phyloP scores from a whole-genome alignment of 139 green algal species.

The Coccomyxa sp. region DNA sequence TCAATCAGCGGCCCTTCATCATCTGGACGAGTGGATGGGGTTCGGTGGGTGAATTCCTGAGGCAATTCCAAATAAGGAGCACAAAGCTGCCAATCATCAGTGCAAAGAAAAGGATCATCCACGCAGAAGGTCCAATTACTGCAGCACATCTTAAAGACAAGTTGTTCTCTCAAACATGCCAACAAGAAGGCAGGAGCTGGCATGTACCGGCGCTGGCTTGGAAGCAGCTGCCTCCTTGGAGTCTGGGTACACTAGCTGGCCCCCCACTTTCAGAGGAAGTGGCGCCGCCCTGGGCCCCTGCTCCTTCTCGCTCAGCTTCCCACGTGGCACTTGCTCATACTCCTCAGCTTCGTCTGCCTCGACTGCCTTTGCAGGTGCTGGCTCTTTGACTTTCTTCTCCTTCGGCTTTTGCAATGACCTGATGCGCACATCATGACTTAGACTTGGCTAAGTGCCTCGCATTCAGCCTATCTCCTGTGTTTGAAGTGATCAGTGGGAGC shows the following conservation, averaged over 20 bases:
- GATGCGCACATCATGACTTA: constrained; percentile 4
- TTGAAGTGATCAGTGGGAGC: neutral
- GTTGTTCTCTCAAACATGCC: too few species aligned
- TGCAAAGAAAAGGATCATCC: too few species aligned
- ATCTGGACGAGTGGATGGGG: neutral
- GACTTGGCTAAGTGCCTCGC: neutral
- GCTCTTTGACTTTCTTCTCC: constrained; percentile 4
- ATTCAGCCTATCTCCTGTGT: too few species aligned
- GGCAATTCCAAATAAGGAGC: neutral
- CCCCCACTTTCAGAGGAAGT: constrained; percentile 53
- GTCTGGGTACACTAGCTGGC: constrained; percentile 34
- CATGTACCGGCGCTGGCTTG: too few species aligned
- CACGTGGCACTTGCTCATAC: constrained; percentile 3
- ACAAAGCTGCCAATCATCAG: too few species aligned
- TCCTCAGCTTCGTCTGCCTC: neutral
- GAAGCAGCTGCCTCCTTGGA: too few species aligned
- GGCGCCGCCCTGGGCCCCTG: constrained; percentile 2
- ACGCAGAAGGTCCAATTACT: too few species aligned
- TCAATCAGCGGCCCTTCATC: neutral
- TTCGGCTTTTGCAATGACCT: constrained; percentile 2
- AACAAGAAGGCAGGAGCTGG: too few species aligned
- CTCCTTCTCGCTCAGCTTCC: neutral
- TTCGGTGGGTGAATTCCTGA: neutral
- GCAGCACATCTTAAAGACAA: too few species aligned
- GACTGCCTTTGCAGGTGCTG: constrained; percentile 1